Conservation (phyloP, 495 filamentous ascomycete species). For the Sporormia fimetaria region DNA sequence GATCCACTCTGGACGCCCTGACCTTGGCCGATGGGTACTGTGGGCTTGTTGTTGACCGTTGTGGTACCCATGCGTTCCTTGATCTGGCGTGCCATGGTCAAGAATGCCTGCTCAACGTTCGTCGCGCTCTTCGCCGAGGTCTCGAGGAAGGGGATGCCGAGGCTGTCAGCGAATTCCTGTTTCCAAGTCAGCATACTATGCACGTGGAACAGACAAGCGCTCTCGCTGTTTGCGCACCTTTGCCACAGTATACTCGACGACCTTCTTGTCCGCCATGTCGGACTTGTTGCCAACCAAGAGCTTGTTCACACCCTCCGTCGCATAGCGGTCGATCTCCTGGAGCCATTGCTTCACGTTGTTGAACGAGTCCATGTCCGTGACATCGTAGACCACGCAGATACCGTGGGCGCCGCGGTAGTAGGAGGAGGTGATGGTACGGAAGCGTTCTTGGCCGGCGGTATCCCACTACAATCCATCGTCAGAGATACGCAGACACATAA, state of each 20-base stretch:
- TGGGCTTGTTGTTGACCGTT: constrained; percentile 96
- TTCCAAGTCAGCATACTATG: neutral
- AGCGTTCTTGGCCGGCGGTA: constrained; percentile 96
- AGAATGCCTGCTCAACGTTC: constrained; percentile 98
- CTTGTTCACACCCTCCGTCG: constrained; percentile 98
- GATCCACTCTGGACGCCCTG: constrained; percentile 89
- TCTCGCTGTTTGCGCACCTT: constrained; percentile 57
- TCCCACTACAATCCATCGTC: constrained; percentile 63
- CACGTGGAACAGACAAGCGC: neutral
- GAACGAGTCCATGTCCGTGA: constrained; percentile 99
- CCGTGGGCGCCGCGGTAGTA: constrained; percentile 98
- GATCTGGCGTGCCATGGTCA: constrained; percentile 99
- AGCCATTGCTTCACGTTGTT: constrained; percentile 99
- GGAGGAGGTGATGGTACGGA: constrained; percentile 98
- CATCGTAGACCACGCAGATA: constrained; percentile 99
- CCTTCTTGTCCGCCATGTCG: constrained; percentile 99
- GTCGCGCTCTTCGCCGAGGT: constrained; percentile 98
- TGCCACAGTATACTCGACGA: constrained; percentile 97
- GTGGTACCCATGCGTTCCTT: constrained; percentile 99
- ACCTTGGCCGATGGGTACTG: constrained; percentile 86
- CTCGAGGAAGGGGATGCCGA: constrained; percentile 98
- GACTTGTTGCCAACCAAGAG: constrained; percentile 98
- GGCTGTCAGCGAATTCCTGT: constrained; percentile 98
- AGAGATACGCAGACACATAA: neutral
- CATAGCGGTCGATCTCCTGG: constrained; percentile 97